phyloP scores from a whole-genome alignment of 345 rosid species.

The Ceriops decandra region DNA sequence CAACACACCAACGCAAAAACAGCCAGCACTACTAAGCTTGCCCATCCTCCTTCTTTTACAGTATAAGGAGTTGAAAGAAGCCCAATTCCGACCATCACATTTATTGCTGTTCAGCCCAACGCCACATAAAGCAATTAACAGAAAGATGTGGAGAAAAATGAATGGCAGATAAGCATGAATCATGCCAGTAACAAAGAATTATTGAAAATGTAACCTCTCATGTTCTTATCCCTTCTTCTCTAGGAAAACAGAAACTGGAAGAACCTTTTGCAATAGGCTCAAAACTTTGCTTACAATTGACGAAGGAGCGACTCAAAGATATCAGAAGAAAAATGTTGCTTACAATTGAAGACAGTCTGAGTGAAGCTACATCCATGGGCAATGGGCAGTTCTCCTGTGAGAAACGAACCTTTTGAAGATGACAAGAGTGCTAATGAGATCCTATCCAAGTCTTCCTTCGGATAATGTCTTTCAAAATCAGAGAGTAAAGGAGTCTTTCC shows the following conservation, averaged over 20 bases:
- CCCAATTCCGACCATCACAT: constrained; percentile 93
- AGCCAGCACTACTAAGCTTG: constrained; percentile 52
- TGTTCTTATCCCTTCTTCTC: too few relatives aligned
- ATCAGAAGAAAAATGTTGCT: neutral
- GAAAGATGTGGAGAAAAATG: neutral
- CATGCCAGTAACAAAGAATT: too few relatives aligned
- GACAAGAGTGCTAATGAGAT: constrained; percentile 51
- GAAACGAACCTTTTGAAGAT: constrained; percentile 59
- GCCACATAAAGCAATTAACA: neutral
- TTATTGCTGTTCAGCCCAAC: constrained; percentile 48
- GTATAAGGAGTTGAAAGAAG: constrained; percentile 82
- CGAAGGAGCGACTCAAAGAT: neutral
- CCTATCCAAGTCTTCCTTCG: constrained; percentile 38
- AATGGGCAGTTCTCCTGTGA: constrained; percentile 55
- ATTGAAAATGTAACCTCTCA: too few relatives aligned
- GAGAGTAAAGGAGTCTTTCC: constrained; percentile 51
- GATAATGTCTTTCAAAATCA: constrained; percentile 27
- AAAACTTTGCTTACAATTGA: too few relatives aligned
- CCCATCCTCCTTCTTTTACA: constrained; percentile 80
- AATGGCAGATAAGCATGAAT: too few relatives aligned
- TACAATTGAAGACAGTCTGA: constrained; percentile 88
- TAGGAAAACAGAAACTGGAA: neutral
- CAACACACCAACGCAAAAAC: constrained; percentile 62
- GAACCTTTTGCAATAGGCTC: too few relatives aligned
- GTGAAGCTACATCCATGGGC: constrained; percentile 72